Conservation (phyloP, 202 grass and related monocot species). For the Digitaria exilis region DNA sequence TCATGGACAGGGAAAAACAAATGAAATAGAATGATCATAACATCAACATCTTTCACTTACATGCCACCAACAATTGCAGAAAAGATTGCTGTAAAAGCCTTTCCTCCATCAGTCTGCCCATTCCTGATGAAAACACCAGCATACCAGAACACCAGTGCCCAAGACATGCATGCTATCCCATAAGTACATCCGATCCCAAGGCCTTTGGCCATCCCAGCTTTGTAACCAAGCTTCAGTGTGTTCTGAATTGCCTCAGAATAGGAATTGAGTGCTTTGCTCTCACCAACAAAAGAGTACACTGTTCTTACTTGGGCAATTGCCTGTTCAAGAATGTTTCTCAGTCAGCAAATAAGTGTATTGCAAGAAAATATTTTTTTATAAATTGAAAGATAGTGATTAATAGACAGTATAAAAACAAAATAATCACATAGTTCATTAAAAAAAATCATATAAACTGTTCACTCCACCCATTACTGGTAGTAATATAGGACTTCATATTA, state of each 20-base stretch:
- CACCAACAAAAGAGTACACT: constrained; percentile 95
- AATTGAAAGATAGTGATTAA: neutral
- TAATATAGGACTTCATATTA: neutral
- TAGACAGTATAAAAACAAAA: neutral
- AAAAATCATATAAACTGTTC: neutral
- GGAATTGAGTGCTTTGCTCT: constrained; percentile 93
- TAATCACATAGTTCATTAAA: neutral
- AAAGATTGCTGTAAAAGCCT: constrained; percentile 97
- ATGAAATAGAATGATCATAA: constrained; percentile 15
- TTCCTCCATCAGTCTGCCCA: constrained; percentile 90
- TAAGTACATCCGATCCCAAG: constrained; percentile 97
- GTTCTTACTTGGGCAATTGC: constrained; percentile 97
- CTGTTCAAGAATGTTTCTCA: constrained; percentile 35
- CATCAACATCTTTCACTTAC: constrained; percentile 53
- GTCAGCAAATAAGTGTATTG: constrained; percentile 23
- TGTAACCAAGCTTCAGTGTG: constrained; percentile 95
- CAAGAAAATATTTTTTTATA: constrained; percentile 10
- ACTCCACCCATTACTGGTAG: neutral
- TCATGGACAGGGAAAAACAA: constrained; percentile 7
- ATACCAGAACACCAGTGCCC: constrained; percentile 99
- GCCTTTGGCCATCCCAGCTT: constrained; percentile 99
- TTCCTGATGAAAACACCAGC: constrained; percentile 97
- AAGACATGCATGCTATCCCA: constrained; percentile 99
- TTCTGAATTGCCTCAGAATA: constrained; percentile 97
- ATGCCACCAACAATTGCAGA: constrained; percentile 99